phyloP scores from a whole-genome alignment of 2,329 filamentous ascomycete genomes.

The Aspergillus nomiae region DNA sequence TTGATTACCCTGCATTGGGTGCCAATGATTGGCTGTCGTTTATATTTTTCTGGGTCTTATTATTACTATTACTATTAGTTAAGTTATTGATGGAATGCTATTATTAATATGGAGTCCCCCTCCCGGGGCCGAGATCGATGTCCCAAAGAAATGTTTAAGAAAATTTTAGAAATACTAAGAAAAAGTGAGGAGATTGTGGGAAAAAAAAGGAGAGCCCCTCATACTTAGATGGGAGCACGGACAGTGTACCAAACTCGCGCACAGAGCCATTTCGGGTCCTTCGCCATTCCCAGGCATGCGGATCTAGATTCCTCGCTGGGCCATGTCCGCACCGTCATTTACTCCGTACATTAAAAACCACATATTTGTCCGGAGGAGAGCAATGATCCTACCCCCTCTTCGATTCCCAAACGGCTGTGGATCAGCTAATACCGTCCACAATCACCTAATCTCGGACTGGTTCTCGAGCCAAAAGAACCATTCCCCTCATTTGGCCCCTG shows the following conservation, averaged over 20 bases:
- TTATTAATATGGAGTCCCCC: neutral
- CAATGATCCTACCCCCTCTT: neutral
- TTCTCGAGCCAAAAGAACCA: conserved; percentile 1
- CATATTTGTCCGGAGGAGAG: neutral
- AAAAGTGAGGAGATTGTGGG: neutral
- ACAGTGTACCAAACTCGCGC: conserved; percentile 12
- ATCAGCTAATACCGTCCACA: neutral
- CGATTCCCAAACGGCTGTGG: neutral
- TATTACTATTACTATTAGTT: neutral
- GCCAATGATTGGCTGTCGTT: neutral
- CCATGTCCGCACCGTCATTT: neutral
- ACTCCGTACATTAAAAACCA: neutral
- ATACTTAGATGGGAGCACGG: conserved; percentile 11
- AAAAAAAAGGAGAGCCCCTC: conserved; percentile 1
- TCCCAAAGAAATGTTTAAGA: neutral
- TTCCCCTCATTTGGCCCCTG: neutral
- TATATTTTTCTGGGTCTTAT: neutral
- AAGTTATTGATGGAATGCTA: neutral
- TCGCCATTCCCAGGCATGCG: conserved; percentile 12
- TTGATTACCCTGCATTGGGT: neutral
- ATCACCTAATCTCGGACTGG: conserved; percentile 7
- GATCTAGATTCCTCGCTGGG: conserved; percentile 15
- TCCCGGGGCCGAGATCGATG: neutral
- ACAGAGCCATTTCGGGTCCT: conserved; percentile 15
- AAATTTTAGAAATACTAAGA: neutral